A percentile compares a stretch with the other conserved stretches of the same genome.
Conservation (phyloP, 2,329 filamentous ascomycete species). For the Verticillium longisporum region DNA sequence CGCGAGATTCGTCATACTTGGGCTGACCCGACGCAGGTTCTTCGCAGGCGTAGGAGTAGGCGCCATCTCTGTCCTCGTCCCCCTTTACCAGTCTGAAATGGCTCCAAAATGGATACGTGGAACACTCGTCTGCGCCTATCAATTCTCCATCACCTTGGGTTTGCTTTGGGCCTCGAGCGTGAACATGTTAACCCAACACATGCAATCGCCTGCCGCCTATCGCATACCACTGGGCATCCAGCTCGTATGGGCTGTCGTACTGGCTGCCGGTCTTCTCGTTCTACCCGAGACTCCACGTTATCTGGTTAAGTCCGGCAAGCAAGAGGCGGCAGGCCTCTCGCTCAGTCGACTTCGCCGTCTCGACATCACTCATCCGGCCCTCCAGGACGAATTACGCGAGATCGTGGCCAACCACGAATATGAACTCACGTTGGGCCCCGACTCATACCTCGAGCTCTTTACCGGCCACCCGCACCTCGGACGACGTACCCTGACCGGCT, state of each 20-base stretch:
- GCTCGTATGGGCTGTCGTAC: slow-evolving; percentile 63
- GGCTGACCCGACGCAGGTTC: slow-evolving; percentile 35
- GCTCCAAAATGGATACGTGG: slow-evolving; percentile 78
- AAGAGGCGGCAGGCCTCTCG: slow-evolving; percentile 59
- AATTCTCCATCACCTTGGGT: slow-evolving; percentile 69
- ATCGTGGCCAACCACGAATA: slow-evolving; percentile 71
- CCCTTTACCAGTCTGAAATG: slow-evolving; percentile 79
- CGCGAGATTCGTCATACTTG: neutral
- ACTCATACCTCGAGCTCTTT: slow-evolving; percentile 55
- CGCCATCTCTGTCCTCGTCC: slow-evolving; percentile 62
- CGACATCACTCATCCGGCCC: slow-evolving; percentile 65
- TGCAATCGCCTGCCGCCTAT: slow-evolving; percentile 58
- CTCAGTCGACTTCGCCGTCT: slow-evolving; percentile 68
- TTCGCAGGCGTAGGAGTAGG: slow-evolving; percentile 69
- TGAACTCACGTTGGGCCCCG: slow-evolving; percentile 58
- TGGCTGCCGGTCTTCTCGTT: slow-evolving; percentile 60
- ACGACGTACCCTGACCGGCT: slow-evolving; percentile 66
- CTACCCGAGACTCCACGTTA: slow-evolving; percentile 77
- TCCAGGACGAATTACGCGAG: slow-evolving; percentile 70
- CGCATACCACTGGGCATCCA: slow-evolving; percentile 72
- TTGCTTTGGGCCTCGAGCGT: slow-evolving; percentile 61
- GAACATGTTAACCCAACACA: slow-evolving; percentile 58
- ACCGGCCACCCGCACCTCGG: slow-evolving; percentile 57
- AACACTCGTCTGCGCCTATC: slow-evolving; percentile 67
- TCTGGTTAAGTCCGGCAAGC: slow-evolving; percentile 63